Base-by-base conservation (phyloP, 768 basidiomycete species). In the Neoboletus subvelutipes region DNA sequence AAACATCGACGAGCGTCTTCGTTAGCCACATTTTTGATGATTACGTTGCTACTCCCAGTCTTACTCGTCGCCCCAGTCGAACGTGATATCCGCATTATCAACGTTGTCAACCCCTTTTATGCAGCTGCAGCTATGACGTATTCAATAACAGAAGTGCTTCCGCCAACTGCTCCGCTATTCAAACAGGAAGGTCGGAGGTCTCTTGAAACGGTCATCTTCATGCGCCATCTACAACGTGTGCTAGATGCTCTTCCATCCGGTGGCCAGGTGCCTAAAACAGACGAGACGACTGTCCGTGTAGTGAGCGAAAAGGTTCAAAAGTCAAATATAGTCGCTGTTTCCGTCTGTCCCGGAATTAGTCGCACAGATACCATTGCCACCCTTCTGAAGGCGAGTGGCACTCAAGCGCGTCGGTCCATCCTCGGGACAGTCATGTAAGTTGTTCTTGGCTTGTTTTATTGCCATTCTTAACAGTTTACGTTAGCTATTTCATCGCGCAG, bases 81-180 rank as follows among this genome's bases (percentile, higher is more conserved):
- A 67, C 81, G 94, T 36, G 91, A 94, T 60, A 92, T 97, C 41
- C 87, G 94, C n/a, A 83, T 97, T 60, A 77, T 98, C 67, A 86
- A 86, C 54, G 78, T 94, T 40, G 81, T 95, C 67, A 93, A 94
- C 56, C 93, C 93, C 3, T 92, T 92, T 63, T 97, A 96, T 64
- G 86, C 92, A 2, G 92, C 94, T 1, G 88, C 91, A 0, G 76
- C 83, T 4, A 78, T 81, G 5, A 61, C 74, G 4, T 75, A 79
- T 63, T 61, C 73, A 37, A 12, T 67, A 2, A 60, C 67, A 53
- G 74, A 55, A 40, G 60, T 15, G 43, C 75, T 63, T 60, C 59
- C 60, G 56, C 70, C 65, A 10, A 64, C 68, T 4, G 59, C 65
- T 17, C 61, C 67, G 1, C 46, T 80, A 8, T 76, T 86, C 61